Evolutionary conservation across 495 filamentous ascomycete species (phyloP).

Genomic region (Wilcoxina mikolae): DNA sequence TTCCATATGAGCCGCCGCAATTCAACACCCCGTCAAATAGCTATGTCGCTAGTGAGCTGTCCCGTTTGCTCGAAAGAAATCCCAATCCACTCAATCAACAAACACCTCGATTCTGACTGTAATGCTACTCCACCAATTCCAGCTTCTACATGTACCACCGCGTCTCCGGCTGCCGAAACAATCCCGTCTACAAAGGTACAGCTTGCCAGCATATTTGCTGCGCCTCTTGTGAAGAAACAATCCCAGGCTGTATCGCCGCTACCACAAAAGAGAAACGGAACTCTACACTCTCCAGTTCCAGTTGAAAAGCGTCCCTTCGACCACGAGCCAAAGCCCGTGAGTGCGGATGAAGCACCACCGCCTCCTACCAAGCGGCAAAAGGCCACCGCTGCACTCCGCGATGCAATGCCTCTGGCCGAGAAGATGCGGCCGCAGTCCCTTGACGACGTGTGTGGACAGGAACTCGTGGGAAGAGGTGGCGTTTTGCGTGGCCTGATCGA

Average conservation of each 20-base stretch:
- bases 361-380: conserved; percentile 47
- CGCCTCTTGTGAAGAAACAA: conserved; percentile 10
- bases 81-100: conserved; percentile 63
- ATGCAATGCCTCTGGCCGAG: conserved; percentile 74
- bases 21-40: conserved; percentile 2
- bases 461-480: conserved; percentile 70
- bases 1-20: no score
- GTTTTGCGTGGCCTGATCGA: conserved; percentile 84
- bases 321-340: no score
- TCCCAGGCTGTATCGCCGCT: not conserved
- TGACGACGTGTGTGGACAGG: conserved; percentile 81
- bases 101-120: conserved; percentile 80
- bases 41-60: conserved; percentile 51
- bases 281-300: no score
- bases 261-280: no score
- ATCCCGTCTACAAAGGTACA: not conserved
- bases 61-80: conserved; percentile 75
- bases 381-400: conserved; percentile 40
- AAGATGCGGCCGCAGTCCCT: conserved; percentile 77
- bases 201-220: conserved; percentile 1
- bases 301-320: no score
- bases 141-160: conserved; percentile 7
- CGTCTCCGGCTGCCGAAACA: not conserved
- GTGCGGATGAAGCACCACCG: conserved; percentile 10
- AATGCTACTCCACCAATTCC: conserved; percentile 27